These are phyloP conservation scores for Solidago caesia DNA, from an alignment of 129 eudicot genomes.

Conservation along the genomic window DNA sequence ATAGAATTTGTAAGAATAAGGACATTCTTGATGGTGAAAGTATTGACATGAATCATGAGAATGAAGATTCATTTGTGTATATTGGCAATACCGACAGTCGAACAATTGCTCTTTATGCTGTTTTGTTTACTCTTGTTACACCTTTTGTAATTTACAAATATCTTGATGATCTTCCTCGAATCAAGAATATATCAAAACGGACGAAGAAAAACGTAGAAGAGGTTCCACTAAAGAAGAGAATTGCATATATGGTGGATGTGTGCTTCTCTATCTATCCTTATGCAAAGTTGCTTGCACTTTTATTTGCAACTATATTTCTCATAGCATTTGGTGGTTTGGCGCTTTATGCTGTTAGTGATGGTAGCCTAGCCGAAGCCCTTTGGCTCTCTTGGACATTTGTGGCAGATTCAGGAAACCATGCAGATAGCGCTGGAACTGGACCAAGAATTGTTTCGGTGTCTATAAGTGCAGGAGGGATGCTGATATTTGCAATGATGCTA, in stretches of 20 bases:
- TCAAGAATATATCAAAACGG: slow-evolving; percentile 52
- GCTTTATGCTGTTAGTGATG: slow-evolving; percentile 82
- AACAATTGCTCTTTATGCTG: slow-evolving; percentile 63
- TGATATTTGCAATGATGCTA: slow-evolving; percentile 98
- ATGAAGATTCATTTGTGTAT: slow-evolving; percentile 37
- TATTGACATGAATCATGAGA: slow-evolving; percentile 33
- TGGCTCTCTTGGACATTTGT: slow-evolving; percentile 99
- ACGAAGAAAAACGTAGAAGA: slow-evolving; percentile 60
- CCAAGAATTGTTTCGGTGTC: slow-evolving; percentile 92
- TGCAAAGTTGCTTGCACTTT: slow-evolving; percentile 95
- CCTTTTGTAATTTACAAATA: slow-evolving; percentile 80
- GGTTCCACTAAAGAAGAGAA: slow-evolving; percentile 87
- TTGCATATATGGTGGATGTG: slow-evolving; percentile 89
- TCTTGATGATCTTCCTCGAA: slow-evolving; percentile 68
- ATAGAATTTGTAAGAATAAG: slow-evolving; percentile 34
- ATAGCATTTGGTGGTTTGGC: slow-evolving; percentile 99
- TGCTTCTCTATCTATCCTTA: slow-evolving; percentile 94
- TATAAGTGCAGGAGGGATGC: slow-evolving; percentile 97
- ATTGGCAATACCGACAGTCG: slow-evolving; percentile 50
- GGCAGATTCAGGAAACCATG: slow-evolving; percentile 98
- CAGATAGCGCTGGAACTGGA: slow-evolving; percentile 90
- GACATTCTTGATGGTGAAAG: slow-evolving; percentile 30
- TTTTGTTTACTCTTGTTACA: slow-evolving; percentile 60
- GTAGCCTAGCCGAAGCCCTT: slow-evolving; percentile 79
- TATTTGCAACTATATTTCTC: slow-evolving; percentile 89